These are phyloP conservation scores for Fusarium mexicanum DNA, from an alignment of 2,329 filamentous ascomycete species.

Conservation along the genomic window DNA sequence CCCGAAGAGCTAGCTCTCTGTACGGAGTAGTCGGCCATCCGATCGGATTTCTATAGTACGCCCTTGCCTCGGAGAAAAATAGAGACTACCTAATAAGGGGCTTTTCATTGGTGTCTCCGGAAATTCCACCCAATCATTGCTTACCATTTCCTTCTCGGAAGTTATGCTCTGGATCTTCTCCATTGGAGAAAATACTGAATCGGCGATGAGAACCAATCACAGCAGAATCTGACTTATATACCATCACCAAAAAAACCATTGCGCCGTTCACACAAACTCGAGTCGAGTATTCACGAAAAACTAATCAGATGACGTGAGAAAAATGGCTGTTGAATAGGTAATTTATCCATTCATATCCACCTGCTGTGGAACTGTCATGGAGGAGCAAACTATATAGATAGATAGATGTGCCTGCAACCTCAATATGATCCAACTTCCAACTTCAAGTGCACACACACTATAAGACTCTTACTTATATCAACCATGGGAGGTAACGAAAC, in stretches of 20 bases:
- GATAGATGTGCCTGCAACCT: not conserved
- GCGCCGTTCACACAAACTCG: slow-evolving; percentile 10
- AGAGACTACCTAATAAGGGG: not conserved
- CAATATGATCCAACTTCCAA: not conserved
- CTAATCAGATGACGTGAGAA: slow-evolving; percentile 8
- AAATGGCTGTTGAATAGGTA: not conserved
- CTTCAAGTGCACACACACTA: not conserved
- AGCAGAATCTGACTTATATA: not conserved
- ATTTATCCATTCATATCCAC: not conserved
- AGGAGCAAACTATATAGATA: slow-evolving; percentile 5
- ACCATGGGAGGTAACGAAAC: slow-evolving; percentile 22
- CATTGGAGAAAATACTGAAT: slow-evolving; percentile 1
- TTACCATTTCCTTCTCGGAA: not conserved
- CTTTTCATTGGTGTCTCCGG: not conserved
- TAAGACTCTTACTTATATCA: not conserved
- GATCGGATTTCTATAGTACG: not conserved
- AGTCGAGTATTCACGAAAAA: slow-evolving; percentile 7
- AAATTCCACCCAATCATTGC: not conserved
- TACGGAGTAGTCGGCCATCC: not conserved
- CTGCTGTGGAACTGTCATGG: slow-evolving; percentile 21
- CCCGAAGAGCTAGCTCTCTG: not conserved
- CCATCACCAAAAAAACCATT: slow-evolving; percentile 1
- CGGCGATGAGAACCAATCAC: slow-evolving; percentile 27
- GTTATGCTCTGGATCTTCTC: not conserved
- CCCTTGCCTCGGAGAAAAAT: not conserved